Conservation (phyloP, 2,329 filamentous ascomycete species). For the Annulohypoxylon truncatum region DNA sequence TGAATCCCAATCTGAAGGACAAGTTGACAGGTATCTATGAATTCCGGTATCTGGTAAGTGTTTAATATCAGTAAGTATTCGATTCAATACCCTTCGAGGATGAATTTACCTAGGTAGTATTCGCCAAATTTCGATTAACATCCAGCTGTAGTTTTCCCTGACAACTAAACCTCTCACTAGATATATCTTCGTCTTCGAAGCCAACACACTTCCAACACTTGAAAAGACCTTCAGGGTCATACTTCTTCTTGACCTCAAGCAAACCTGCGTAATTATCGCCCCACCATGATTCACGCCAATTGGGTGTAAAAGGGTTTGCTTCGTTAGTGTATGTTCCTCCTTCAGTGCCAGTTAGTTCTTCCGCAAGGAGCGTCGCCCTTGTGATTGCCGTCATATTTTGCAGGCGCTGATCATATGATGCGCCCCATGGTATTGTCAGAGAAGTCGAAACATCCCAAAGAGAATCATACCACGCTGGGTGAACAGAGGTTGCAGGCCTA, state of each 20-base stretch:
- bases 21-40: no score
- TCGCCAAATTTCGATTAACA: conserved; percentile 13
- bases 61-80: no score
- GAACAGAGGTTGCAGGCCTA: conserved; percentile 30
- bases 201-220: conserved; percentile 45
- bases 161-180: conserved; percentile 33
- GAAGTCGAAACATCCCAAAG: conserved; percentile 35
- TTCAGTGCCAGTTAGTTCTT: conserved; percentile 43
- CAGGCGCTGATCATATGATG: conserved; percentile 37
- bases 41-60: no score
- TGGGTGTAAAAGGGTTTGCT: conserved; percentile 51
- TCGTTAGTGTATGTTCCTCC: conserved; percentile 57
- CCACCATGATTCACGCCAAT: conserved; percentile 53
- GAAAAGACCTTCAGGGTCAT: conserved; percentile 51
- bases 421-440: conserved; percentile 34
- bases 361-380: conserved; percentile 26
- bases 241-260: conserved; percentile 48
- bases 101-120: no score
- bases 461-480: conserved; percentile 41
- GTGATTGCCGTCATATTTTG: conserved; percentile 34
- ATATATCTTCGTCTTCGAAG: conserved; percentile 36
- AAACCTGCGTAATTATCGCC: conserved; percentile 50
- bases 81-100: no score
- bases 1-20: no score
- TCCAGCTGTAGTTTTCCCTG: conserved; percentile 34